Conservation (phyloP, 805 yeast species). For the Maudiozyma turicensis region DNA sequence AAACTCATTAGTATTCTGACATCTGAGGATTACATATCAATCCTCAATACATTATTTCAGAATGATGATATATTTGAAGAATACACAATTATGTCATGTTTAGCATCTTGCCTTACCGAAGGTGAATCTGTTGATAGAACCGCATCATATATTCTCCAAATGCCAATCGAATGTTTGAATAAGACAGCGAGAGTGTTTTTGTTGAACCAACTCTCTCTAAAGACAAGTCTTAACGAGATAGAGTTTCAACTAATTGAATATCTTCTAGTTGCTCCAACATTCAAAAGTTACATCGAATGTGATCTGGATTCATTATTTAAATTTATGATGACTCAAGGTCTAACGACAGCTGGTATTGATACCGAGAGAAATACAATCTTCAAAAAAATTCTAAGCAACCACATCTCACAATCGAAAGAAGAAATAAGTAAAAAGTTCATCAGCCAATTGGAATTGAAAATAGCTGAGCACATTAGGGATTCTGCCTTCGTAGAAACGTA, state of each 20-base stretch:
- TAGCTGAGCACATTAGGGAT: conserved; percentile 1
- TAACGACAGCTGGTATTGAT: neutral
- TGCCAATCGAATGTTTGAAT: conserved; percentile 45
- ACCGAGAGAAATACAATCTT: conserved; percentile 19
- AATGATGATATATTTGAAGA: conserved; percentile 44
- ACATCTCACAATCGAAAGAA: conserved; percentile 33
- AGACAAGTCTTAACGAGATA: neutral
- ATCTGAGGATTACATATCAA: conserved; percentile 8
- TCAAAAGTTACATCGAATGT: conserved; percentile 42
- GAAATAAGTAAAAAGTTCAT: conserved; percentile 13
- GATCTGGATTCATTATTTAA: conserved; percentile 23
- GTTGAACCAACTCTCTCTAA: conserved; percentile 16
- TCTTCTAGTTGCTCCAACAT: conserved; percentile 43
- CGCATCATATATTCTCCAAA: conserved; percentile 9
- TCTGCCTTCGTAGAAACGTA: conserved; percentile 1
- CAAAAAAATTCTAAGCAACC: conserved; percentile 32
- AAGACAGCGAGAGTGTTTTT: conserved; percentile 27
- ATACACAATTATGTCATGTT: conserved; percentile 26
- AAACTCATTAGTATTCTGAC: conserved; percentile 27
- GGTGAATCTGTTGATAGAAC: conserved; percentile 1
- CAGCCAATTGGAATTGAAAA: neutral
- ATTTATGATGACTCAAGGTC: neutral
- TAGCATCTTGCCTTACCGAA: conserved; percentile 20
- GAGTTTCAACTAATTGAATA: conserved; percentile 28
- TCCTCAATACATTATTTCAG: conserved; percentile 21